Evolutionary conservation across 306 rosid species (phyloP).

Genomic region (Sicyos baderoa): DNA sequence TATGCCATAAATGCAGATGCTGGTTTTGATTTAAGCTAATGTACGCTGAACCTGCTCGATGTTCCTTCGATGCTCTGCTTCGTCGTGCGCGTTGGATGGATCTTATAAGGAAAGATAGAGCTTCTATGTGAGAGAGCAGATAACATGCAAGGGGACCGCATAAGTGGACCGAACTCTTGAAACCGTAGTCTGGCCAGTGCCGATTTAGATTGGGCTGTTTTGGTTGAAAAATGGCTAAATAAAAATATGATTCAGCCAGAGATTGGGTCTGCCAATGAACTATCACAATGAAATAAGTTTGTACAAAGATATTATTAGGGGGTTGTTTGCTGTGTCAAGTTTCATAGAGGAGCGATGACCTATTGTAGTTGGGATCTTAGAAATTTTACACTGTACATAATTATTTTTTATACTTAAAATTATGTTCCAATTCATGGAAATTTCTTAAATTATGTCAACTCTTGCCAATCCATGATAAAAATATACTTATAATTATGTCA

Average conservation of each 20-base stretch:
- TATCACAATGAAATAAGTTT: not conserved
- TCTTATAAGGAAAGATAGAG: not conserved
- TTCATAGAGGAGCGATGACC: constrained; percentile 2
- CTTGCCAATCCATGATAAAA: too few relatives aligned
- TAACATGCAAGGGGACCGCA: not conserved
- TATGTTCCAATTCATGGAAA: too few relatives aligned
- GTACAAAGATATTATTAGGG: constrained; percentile 11
- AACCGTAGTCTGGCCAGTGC: not conserved
- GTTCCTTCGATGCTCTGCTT: constrained; percentile 1
- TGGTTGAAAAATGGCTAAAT: too few relatives aligned
- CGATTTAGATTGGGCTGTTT: not conserved
- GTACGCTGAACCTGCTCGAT: constrained; percentile 1
- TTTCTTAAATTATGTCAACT: too few relatives aligned
- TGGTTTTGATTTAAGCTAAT: constrained; percentile 89
- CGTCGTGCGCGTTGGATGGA: not conserved
- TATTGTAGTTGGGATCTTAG: not conserved
- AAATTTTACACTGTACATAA: not conserved
- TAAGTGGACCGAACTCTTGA: not conserved
- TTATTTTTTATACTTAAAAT: too few relatives aligned
- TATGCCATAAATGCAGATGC: constrained; percentile 92
- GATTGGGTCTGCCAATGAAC: not conserved
- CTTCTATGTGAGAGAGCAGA: not conserved
- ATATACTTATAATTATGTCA: too few relatives aligned
- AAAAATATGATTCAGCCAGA: too few relatives aligned
- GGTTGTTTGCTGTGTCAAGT: not conserved